Base-by-base conservation (phyloP, 108 stramenopile genomes). In the Chaetoceros muelleri region DNA sequence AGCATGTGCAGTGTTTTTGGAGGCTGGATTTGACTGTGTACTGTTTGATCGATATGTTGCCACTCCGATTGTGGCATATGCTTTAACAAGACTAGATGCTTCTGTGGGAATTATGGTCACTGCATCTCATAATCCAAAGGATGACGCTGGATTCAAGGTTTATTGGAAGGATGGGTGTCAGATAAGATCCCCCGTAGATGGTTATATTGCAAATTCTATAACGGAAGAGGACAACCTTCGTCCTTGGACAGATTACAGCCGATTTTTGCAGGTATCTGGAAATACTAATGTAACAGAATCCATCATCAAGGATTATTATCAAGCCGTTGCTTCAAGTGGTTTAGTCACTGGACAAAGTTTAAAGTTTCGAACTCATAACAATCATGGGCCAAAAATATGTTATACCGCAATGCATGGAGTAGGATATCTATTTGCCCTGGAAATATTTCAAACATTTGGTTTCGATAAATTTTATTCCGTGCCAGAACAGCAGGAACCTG, bases 371-470 rank as follows among this genome's bases (percentile, higher is more conserved):
- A 51, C 20, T 29, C 29, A 21, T 48, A 28, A 19, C 13, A 50
- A 1, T 47, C 73, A 19, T 57, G 58, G 2, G 29, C 81, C 76
- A 19, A 65, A 61, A 61, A 80, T 98, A 69, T 81, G 75, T 24
- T 96, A 96, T 76, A 89, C 95, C 3, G 96, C 98, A 45, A 96
- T 96, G 96, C 98, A 99, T 71, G 98, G 98, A 8, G 84, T 99
- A 7, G 98, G 95, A 3, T 55, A 69, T 52, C 69, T 65, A 30
- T 90, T 71, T 67, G 89, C 86, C n/a, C 30, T 61, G 30, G 48
- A 72, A 24, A 65, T 68, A 21, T 95, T 94, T 64, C 54, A 84
- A 52, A 61, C 62, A 0, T 96, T 96, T 72, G 70, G 59, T 18
- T 73, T 94, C 18, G 80, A 87, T 7, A 70, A 82, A 3, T 90